Percentiles rank a stretch among this genome's conserved stretches.
Evolutionary conservation across 805 yeast species (phyloP).

Genomic region (Clavispora vitiphila): DNA sequence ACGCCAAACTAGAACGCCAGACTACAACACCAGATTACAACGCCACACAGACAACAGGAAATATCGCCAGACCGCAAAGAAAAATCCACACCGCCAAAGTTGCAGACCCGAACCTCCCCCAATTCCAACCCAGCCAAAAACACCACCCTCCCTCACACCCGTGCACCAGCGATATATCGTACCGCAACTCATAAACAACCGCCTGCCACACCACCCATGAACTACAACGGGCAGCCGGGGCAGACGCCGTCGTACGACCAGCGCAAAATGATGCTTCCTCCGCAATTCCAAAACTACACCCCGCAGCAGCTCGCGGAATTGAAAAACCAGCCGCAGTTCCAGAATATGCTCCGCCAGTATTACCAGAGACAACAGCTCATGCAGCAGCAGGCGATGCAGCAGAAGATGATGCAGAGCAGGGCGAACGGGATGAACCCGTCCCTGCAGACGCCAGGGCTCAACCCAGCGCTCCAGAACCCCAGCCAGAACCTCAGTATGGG

Average conservation of each 20-base stretch:
- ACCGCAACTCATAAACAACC: background rate
- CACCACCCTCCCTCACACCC: background rate
- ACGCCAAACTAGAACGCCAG: too few species aligned
- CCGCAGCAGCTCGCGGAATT: conserved; percentile 41
- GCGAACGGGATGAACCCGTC: background rate
- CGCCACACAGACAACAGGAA: too few species aligned
- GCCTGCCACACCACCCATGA: conserved; percentile 4
- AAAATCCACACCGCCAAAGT: background rate
- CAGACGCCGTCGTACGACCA: conserved; percentile 15
- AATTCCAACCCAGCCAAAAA: background rate
- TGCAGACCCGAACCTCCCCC: background rate
- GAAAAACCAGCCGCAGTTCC: conserved; percentile 40
- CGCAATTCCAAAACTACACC: conserved; percentile 25
- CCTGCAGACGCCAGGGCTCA: background rate
- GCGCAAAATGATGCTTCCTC: conserved; percentile 23
- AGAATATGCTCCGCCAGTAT: conserved; percentile 35
- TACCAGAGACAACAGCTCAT: conserved; percentile 36
- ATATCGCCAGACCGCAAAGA: too few species aligned
- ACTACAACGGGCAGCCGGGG: conserved; percentile 10
- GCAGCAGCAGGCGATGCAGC: conserved; percentile 25
- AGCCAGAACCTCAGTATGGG: background rate
- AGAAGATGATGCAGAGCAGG: background rate
- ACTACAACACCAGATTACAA: too few species aligned
- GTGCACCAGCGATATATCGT: background rate
- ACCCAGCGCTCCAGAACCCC: background rate